Conservation (phyloP, 148 eudicot species). For the Talinum fruticosum region DNA sequence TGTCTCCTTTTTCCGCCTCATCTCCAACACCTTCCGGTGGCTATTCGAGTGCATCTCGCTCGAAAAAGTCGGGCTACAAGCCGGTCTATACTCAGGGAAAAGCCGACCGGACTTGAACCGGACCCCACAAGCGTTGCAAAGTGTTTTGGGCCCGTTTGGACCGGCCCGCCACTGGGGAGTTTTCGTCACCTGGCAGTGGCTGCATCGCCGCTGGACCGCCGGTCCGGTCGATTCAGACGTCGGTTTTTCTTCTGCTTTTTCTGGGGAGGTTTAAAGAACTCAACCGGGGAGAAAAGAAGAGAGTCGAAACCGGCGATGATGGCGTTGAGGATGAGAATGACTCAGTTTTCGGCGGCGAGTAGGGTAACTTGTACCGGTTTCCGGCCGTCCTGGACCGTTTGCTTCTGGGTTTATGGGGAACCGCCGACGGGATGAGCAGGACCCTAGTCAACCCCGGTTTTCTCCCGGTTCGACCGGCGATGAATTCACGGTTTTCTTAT, state of each 20-base stretch:
- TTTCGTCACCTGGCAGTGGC: constrained; percentile 68
- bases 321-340: constrained; percentile 43
- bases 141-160: constrained; percentile 74
- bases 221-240: constrained; percentile 20
- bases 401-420: constrained; percentile 60
- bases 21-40: constrained; percentile 84
- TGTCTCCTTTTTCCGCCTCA: constrained; percentile 66
- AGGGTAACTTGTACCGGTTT: constrained; percentile 33
- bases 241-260: constrained; percentile 54
- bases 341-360: constrained; percentile 32
- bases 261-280: constrained; percentile 33
- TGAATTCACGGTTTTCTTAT: constrained; percentile 31
- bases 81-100: constrained; percentile 85
- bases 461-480: constrained; percentile 33
- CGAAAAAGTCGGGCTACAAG: constrained; percentile 81
- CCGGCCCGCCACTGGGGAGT: constrained; percentile 96
- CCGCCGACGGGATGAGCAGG: constrained; percentile 38
- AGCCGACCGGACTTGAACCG: constrained; percentile 84
- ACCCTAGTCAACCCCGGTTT: constrained; percentile 23
- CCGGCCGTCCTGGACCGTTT: constrained; percentile 46
- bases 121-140: constrained; percentile 91
- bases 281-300: constrained; percentile 29
- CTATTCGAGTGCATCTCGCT: constrained; percentile 76
- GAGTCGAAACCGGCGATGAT: constrained; percentile 32
- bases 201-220: constrained; percentile 52